phyloP scores from a whole-genome alignment of 2,329 filamentous ascomycete genomes.

The Alternaria brassicicola region DNA sequence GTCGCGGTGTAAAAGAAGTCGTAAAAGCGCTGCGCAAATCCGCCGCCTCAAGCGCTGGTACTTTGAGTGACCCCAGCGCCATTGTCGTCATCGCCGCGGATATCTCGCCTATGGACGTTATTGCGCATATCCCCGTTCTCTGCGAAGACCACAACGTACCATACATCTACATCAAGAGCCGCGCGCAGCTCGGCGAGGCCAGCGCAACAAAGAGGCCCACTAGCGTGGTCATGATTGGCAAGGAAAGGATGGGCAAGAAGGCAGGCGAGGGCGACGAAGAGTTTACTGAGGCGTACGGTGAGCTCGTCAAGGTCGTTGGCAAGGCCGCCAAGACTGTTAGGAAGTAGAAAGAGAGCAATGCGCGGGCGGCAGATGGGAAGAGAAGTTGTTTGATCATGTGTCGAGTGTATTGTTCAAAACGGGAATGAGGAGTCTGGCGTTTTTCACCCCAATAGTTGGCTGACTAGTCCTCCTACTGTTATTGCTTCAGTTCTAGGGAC shows the following conservation, averaged over 20 bases:
- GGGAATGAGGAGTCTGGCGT: slow-evolving; percentile 25
- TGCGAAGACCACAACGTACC: slow-evolving; percentile 98
- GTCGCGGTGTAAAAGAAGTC: slow-evolving; percentile 98
- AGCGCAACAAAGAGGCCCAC: slow-evolving; percentile 96
- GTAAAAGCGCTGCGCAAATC: slow-evolving; percentile 98
- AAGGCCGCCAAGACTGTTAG: slow-evolving; percentile 65
- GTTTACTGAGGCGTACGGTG: slow-evolving; percentile 61
- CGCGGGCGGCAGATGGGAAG: slow-evolving; percentile 4
- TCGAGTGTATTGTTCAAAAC: slow-evolving; percentile 27
- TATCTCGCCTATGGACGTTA: slow-evolving; percentile 98
- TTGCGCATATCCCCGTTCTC: slow-evolving; percentile 94
- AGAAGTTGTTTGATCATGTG: slow-evolving; percentile 13
- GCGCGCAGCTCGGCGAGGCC: slow-evolving; percentile 91
- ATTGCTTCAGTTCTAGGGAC: slow-evolving; percentile 1
- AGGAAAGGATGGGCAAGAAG: slow-evolving; percentile 57
- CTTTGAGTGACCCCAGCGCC: slow-evolving; percentile 64
- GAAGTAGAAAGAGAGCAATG: slow-evolving; percentile 46
- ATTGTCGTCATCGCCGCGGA: slow-evolving; percentile 94
- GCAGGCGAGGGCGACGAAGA: slow-evolving; percentile 55
- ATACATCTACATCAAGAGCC: slow-evolving; percentile 91
- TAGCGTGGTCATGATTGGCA: slow-evolving; percentile 85
- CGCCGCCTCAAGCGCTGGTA: slow-evolving; percentile 67
- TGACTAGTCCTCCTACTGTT: slow-evolving; percentile 3
- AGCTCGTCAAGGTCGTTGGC: slow-evolving; percentile 63
- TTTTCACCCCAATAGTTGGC: slow-evolving; percentile 3